Percentiles rank a stretch among this genome's conserved stretches.
Conservation (phyloP, 371 early-diverging fungal species). For the Massospora cicadina region DNA sequence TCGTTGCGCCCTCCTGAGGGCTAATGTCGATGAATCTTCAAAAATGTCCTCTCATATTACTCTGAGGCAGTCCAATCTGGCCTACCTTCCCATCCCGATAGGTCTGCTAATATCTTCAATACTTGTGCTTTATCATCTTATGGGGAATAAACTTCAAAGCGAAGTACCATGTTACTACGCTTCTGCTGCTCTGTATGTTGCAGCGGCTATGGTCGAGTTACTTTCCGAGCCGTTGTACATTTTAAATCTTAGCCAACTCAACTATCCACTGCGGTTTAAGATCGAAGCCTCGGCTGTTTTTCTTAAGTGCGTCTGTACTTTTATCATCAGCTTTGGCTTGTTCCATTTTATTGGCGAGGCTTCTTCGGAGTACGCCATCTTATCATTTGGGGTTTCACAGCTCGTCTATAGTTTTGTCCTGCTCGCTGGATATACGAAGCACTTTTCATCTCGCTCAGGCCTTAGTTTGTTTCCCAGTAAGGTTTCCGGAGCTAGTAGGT, state of each 20-base stretch:
- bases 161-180: not conserved
- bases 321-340: not conserved
- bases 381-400: not conserved
- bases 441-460: not conserved
- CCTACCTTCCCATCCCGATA: not conserved
- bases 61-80: not conserved
- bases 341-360: not conserved
- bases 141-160: not conserved
- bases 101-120: not conserved
- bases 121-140: not conserved
- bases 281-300: not conserved
- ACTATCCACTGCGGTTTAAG: not conserved
- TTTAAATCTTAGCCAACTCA: not conserved
- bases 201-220: not conserved
- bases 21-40: conserved; percentile 10
- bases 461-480: not conserved
- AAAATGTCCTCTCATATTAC: too few relatives aligned
- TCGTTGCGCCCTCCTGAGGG: conserved; percentile 55
- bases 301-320: not conserved
- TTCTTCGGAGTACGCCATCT: not conserved
- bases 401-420: not conserved
- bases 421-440: not conserved
- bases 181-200: not conserved
- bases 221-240: not conserved
- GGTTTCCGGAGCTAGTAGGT: not conserved